These are phyloP conservation scores for Calvatia gigantea DNA, from an alignment of 768 basidiomycete genomes.

Conservation along the genomic window DNA sequence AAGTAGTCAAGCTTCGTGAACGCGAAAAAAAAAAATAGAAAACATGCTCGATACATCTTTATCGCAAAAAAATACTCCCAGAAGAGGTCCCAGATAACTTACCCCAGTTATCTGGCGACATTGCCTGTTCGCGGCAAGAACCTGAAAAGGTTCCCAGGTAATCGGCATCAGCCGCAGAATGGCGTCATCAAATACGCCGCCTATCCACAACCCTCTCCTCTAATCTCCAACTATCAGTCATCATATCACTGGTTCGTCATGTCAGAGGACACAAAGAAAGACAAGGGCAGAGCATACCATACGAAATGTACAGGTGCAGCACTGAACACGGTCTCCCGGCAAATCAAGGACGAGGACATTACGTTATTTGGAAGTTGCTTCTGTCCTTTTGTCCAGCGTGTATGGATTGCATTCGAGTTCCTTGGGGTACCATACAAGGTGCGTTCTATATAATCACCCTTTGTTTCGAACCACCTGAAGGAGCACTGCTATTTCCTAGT, in stretches of 20 bases:
- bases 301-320: slow-evolving; percentile 45
- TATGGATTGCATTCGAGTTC: slow-evolving; percentile 73
- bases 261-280: slow-evolving; percentile 15
- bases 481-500: slow-evolving; percentile 9
- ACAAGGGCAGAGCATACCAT: slow-evolving; percentile 31
- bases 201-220: neutral
- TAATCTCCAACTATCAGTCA: neutral
- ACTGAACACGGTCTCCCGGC: slow-evolving; percentile 50
- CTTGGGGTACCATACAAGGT: slow-evolving; percentile 72
- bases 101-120: no score
- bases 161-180: no score
- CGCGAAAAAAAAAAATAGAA: no score
- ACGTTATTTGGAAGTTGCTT: slow-evolving; percentile 73
- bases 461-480: neutral
- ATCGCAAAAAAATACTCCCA: no score
- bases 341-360: slow-evolving; percentile 45
- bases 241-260: neutral
- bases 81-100: no score
- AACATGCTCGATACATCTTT: no score
- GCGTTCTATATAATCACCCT: slow-evolving; percentile 12
- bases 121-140: no score
- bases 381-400: slow-evolving; percentile 81
- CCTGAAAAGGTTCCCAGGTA: no score
- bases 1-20: no score
- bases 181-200: neutral